These are phyloP conservation scores for Pythium rishiriense DNA, from an alignment of 352 stramenopile genomes.

Conservation along the genomic window DNA sequence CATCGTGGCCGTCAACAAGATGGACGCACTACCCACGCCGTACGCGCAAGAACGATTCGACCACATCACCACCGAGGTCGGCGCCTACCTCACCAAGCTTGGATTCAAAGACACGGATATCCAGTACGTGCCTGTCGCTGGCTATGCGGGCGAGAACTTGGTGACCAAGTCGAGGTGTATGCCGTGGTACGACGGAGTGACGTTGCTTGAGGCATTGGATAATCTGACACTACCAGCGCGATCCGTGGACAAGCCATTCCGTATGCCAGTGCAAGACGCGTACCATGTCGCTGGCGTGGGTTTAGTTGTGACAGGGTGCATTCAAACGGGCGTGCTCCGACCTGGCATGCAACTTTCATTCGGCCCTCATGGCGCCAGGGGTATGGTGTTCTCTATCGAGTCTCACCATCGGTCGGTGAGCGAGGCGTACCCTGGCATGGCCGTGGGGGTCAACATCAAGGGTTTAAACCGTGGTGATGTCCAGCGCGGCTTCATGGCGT, in stretches of 20 bases:
- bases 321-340: constrained; percentile 97
- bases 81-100: constrained; percentile 93
- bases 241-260: constrained; percentile 93
- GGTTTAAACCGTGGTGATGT: constrained; percentile 95
- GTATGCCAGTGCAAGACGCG: constrained; percentile 95
- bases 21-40: constrained; percentile 95
- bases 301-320: constrained; percentile 95
- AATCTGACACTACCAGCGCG: constrained; percentile 90
- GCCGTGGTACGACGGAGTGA: constrained; percentile 96
- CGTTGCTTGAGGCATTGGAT: constrained; percentile 93
- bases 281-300: constrained; percentile 98
- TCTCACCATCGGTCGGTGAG: constrained; percentile 94
- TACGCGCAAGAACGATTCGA: constrained; percentile 95
- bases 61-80: constrained; percentile 93
- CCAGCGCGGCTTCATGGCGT: constrained; percentile 92
- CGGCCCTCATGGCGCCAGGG: constrained; percentile 77
- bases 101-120: constrained; percentile 96
- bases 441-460: constrained; percentile 98
- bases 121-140: constrained; percentile 96
- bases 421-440: constrained; percentile 93
- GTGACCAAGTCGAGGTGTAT: constrained; percentile 94
- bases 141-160: constrained; percentile 98
- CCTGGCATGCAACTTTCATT: constrained; percentile 92
- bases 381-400: constrained; percentile 96
- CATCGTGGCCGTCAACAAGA: constrained; percentile 99